phyloP scores from a whole-genome alignment of 2,329 filamentous ascomycete species.

The Talaromyces verruculosus region DNA sequence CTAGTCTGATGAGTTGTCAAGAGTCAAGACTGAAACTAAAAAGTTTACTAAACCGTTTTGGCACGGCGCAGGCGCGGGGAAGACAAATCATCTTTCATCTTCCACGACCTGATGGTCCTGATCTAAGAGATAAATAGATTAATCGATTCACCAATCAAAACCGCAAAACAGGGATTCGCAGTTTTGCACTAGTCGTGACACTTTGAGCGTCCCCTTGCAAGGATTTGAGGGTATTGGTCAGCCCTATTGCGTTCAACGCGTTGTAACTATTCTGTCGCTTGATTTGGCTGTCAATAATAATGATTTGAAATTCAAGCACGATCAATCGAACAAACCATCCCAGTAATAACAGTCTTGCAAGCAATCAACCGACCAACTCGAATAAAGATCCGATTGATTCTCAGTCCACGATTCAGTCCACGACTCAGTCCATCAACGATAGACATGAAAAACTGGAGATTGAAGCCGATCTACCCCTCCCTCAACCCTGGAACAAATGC shows the following conservation, averaged over 20 bases:
- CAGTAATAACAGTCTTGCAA: background rate
- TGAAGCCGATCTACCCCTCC: conserved; percentile 13
- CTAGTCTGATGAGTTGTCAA: conserved; percentile 8
- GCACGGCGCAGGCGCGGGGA: background rate
- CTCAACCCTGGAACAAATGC: conserved; percentile 3
- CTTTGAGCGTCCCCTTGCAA: background rate
- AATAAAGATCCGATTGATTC: background rate
- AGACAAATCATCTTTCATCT: conserved; percentile 7
- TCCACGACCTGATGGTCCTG: background rate
- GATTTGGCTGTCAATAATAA: background rate
- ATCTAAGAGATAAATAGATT: conserved; percentile 1
- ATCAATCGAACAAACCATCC: background rate
- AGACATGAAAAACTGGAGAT: conserved; percentile 10
- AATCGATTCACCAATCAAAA: background rate
- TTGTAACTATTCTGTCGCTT: background rate
- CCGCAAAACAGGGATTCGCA: background rate
- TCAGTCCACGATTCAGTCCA: background rate
- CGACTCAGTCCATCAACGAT: background rate
- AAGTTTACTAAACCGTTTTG: background rate
- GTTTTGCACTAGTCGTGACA: background rate
- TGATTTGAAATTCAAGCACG: background rate
- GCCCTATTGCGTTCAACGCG: background rate
- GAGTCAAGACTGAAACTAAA: background rate
- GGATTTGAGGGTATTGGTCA: background rate
- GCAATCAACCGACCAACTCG: background rate